Percentiles rank a stretch among this genome's conserved stretches.
Conservation (phyloP, 106 monocot species). For the Xerophyta viscosa region DNA sequence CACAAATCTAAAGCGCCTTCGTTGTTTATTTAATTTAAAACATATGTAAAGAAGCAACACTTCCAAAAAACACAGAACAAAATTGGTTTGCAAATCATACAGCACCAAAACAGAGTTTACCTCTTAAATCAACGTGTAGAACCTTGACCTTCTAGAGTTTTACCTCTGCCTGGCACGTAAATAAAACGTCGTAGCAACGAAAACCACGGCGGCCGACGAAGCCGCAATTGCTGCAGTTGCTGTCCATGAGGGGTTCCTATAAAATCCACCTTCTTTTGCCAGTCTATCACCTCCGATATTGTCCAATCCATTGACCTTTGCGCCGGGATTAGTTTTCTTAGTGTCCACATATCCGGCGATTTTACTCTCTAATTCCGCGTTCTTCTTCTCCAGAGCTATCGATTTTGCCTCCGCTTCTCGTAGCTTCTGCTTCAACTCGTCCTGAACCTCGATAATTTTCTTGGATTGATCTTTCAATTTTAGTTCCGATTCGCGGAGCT, state of each 20-base stretch:
- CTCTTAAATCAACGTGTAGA: not conserved
- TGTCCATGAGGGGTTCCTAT: too few species aligned
- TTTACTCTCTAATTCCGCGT: constrained; percentile 1
- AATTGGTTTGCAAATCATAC: not conserved
- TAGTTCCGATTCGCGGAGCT: not conserved
- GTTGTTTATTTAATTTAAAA: too few species aligned
- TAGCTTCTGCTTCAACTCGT: too few species aligned
- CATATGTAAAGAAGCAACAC: too few species aligned
- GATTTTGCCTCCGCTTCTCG: not conserved
- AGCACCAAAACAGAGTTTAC: not conserved
- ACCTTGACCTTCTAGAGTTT: not conserved
- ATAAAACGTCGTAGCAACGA: constrained; percentile 2
- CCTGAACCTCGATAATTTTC: too few species aligned
- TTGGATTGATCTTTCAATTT: not conserved
- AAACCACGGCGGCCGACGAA: constrained; percentile 15
- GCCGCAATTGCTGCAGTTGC: constrained; percentile 7
- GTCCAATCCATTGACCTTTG: not conserved
- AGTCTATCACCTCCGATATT: too few species aligned
- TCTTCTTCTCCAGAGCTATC: constrained; percentile 3
- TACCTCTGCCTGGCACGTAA: constrained; percentile 18
- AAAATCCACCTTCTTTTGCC: too few species aligned
- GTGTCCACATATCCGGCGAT: not conserved
- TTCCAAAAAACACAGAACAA: too few species aligned
- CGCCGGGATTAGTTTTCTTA: not conserved
- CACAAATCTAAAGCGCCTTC: too few species aligned